Conservation (phyloP, 257 asterid genomes). For the Scutellaria baicalensis region DNA sequence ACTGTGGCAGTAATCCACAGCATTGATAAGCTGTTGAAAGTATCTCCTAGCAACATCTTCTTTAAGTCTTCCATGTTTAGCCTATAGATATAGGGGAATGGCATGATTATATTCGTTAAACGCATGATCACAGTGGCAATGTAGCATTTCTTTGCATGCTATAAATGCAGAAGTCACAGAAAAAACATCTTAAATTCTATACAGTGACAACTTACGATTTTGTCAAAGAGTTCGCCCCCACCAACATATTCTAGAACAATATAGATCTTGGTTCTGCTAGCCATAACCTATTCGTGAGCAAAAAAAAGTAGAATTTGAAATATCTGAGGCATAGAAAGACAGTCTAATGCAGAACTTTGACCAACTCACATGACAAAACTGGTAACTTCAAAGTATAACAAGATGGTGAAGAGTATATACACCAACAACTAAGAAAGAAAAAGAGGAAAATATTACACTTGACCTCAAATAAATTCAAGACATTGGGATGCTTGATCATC, state of each 20-base stretch:
- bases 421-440: neutral
- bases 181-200: neutral
- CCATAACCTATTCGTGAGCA: slow-evolving; percentile 53
- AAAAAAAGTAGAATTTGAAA: neutral
- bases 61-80: slow-evolving; percentile 61
- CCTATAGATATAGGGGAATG: slow-evolving; percentile 28
- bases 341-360: neutral
- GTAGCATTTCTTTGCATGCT: neutral
- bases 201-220: slow-evolving; percentile 45
- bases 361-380: neutral
- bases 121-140: neutral
- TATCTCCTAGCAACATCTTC: slow-evolving; percentile 66
- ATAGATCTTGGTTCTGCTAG: slow-evolving; percentile 76
- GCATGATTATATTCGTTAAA: neutral
- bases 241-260: slow-evolving; percentile 71
- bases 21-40: slow-evolving; percentile 79
- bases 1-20: slow-evolving; percentile 88
- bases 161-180: neutral
- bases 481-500: slow-evolving; percentile 82
- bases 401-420: neutral
- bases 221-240: slow-evolving; percentile 86
- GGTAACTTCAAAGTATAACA: neutral
- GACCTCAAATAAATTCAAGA: slow-evolving; percentile 65
- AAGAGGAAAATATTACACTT: neutral
- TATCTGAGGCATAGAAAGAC: neutral